Conservation (phyloP, 2,329 filamentous ascomycete species). For the Amphichorda felina region DNA sequence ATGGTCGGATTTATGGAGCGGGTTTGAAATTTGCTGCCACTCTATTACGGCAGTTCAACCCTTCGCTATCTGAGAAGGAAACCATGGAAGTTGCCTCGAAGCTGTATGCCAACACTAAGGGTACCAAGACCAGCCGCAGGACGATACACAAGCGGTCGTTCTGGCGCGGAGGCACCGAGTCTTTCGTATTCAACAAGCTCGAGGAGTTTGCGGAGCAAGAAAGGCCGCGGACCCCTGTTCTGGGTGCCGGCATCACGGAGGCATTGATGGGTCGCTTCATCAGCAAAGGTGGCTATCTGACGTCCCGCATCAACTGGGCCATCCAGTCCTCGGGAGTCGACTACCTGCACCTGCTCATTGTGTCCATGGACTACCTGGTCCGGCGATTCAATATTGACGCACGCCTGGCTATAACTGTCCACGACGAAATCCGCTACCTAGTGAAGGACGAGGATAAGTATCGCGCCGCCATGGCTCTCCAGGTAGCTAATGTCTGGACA, state of each 20-base stretch:
- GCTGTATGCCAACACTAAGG: slow-evolving; percentile 84
- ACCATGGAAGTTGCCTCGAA: slow-evolving; percentile 65
- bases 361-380: slow-evolving; percentile 88
- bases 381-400: slow-evolving; percentile 76
- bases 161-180: slow-evolving; percentile 94
- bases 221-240: slow-evolving; percentile 75
- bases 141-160: slow-evolving; percentile 63
- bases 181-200: slow-evolving; percentile 94
- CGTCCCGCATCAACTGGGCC: slow-evolving; percentile 96
- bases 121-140: slow-evolving; percentile 69
- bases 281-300: slow-evolving; percentile 84
- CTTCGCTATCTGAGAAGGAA: slow-evolving; percentile 64
- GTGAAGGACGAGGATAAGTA: slow-evolving; percentile 81
- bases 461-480: slow-evolving; percentile 79
- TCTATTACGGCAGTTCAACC: slow-evolving; percentile 87
- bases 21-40: slow-evolving; percentile 88
- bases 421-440: slow-evolving; percentile 94
- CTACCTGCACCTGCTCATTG: slow-evolving; percentile 87
- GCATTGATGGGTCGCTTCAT: slow-evolving; percentile 83
- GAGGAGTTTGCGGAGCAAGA: slow-evolving; percentile 98
- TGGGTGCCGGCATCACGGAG: slow-evolving; percentile 93
- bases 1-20: slow-evolving; percentile 96
- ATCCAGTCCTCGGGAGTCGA: slow-evolving; percentile 97
- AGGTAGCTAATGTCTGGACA: slow-evolving; percentile 93
- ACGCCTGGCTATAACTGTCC: slow-evolving; percentile 83